Conservation (phyloP, 176 grass and related monocot species). For the Hyparrhenia diplandra region DNA sequence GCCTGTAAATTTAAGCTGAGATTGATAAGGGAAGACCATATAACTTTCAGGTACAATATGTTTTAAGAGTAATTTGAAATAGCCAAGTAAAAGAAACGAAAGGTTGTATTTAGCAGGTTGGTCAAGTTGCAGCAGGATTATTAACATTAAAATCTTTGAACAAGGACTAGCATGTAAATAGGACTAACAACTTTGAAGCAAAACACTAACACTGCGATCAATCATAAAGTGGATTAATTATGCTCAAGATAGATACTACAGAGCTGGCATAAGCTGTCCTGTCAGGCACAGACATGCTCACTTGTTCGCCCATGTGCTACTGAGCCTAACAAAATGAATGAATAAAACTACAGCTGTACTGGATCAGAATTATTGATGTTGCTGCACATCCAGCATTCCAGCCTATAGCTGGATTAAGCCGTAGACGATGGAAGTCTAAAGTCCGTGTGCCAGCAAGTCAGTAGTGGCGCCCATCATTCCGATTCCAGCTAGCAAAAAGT, state of each 20-base stretch:
- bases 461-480: not conserved
- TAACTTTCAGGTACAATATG: not conserved
- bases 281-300: constrained; percentile 20
- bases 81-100: not conserved
- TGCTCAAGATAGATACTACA: not conserved
- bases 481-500: not conserved
- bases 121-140: not conserved
- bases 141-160: not conserved
- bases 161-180: not conserved
- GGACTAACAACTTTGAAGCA: not conserved
- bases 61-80: not conserved
- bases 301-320: constrained; percentile 33
- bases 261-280: constrained; percentile 31
- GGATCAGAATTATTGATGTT: constrained; percentile 40
- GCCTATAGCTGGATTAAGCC: constrained; percentile 14
- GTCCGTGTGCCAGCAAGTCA: not conserved
- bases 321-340: constrained; percentile 20
- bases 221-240: constrained; percentile 15
- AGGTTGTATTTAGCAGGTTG: not conserved
- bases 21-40: not conserved
- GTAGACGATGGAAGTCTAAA: constrained; percentile 13
- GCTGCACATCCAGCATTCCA: constrained; percentile 29
- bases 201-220: not conserved
- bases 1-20: not conserved
- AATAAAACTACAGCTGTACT: constrained; percentile 32